A percentile compares a stretch with the other conserved stretches of the same genome.
phyloP scores from a whole-genome alignment of 1,139 yeast species.

The Petasospora fabianii region DNA sequence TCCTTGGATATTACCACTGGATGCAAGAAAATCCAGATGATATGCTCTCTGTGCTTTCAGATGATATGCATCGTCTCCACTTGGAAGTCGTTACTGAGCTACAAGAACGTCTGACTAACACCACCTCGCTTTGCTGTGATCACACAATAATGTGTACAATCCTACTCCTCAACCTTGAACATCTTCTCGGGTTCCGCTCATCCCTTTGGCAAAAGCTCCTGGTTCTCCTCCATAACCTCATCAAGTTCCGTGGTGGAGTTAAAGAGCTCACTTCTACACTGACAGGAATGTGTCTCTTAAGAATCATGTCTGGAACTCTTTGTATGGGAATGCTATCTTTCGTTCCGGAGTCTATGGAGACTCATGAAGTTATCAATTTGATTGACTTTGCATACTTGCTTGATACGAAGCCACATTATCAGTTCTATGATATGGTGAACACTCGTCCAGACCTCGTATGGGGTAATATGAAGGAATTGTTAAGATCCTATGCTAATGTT shows the following conservation, averaged over 20 bases:
- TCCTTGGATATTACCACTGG: constrained; percentile 11
- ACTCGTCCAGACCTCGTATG: constrained; percentile 6
- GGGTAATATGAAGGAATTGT: constrained; percentile 9
- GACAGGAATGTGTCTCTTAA: constrained; percentile 14
- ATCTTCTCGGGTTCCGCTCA: constrained; percentile 10
- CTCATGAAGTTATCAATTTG: constrained; percentile 10
- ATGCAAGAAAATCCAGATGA: constrained; percentile 6
- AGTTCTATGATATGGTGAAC: constrained; percentile 14
- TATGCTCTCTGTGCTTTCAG: constrained; percentile 3
- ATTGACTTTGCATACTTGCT: constrained; percentile 8
- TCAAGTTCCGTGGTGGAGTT: constrained; percentile 16
- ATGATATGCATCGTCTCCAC: constrained; percentile 8
- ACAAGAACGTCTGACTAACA: constrained; percentile 7
- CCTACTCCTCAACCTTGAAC: constrained; percentile 10
- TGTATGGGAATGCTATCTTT: constrained; percentile 12
- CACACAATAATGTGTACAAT: constrained; percentile 13
- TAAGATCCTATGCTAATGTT: constrained; percentile 10
- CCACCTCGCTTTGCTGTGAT: constrained; percentile 15
- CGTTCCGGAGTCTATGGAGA: constrained; percentile 8
- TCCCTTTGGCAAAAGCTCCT: constrained; percentile 9
- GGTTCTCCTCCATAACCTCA: constrained; percentile 8
- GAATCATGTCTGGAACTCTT: constrained; percentile 9
- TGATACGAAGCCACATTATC: constrained; percentile 9
- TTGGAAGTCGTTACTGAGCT: constrained; percentile 9
- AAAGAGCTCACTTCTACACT: constrained; percentile 9